Base-by-base conservation (phyloP, 2,329 filamentous ascomycete species). In the Hymenoscyphus scutula region DNA sequence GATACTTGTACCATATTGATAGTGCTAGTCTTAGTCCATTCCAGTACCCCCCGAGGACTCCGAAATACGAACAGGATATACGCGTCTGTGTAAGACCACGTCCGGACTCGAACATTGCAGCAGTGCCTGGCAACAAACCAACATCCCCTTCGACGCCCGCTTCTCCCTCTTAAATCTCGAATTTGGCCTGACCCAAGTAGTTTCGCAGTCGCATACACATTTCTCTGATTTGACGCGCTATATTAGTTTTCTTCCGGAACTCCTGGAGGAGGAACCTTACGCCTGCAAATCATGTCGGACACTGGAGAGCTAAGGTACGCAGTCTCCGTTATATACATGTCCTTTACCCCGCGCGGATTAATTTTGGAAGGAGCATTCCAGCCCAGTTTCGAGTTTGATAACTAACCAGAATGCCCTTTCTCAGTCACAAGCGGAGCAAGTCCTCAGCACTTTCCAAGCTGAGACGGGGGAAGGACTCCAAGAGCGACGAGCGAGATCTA, bases 371-470 rank as follows among this genome's bases (percentile, higher is more conserved):
- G 41, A 23, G 13, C n/a, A 45, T 45, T n/a, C 7, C 38, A 45
- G 38, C 5, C 15, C 15, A 5, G 19, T 3, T 19, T n/a, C 1
- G n/a, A 48, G 3, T 48, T 23, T 48, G n/a, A 48, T 25, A 25
- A 48, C 41, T 48, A 48, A 48, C 41, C n/a, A 54, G 7, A 19
- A 69, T 67, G 64, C 32, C 48, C 15, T 56, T 65, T 55, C 58
- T 59, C 64, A 74, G 71, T 62, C 73, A 75, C 64, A 84, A 83
- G 74, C 81, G 82, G 65, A 81, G 79, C 63, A 83, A 81, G 70
- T 76, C 84, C 62, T 76, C 84, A 64, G 81, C 83, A 55, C 78
- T 83, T 64, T 81, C 82, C 37, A 74, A 85, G 25, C 76, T 85
- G 56, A 78, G 81, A 68, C 80, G 81, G 65, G 41, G 41, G 19